Base-by-base conservation (phyloP, 1,284 basidiomycete genomes). In the Omphalotus olearius region DNA sequence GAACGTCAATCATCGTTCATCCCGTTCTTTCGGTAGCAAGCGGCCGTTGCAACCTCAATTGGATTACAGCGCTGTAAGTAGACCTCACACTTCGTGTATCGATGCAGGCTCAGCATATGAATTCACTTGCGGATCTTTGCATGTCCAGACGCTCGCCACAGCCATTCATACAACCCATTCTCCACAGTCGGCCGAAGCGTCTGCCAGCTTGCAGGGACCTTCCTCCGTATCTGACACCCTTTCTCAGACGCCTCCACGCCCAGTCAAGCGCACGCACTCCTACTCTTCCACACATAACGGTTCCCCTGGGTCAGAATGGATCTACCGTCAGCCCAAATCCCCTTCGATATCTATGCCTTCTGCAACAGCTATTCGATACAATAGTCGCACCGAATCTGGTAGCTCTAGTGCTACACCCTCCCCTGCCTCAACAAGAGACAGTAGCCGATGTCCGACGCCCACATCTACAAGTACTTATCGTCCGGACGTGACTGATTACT, bases 261-360 rank as follows among this genome's bases (percentile, higher is more conserved):
- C 40, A 11, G 18, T 51, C 23, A 43, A 47, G 37, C 47, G 52
- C 37, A 45, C 42, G 37, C 47, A 48, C 16, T 48, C 48, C 52
- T 58, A 45, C 56, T 59, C 52, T 58, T 67, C 51, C 49, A 40
- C 52, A 47, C 47, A 58, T 52, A 51, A 60, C 53, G 55, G 58
- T 26, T 59, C 61, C 3, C 62, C 62, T 18, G 48, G 40, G 14
- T 43, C 39, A 16, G 71, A 75, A 59, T 77, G 75, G 75, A 68
- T 77, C 30, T 74, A 76, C 57, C 69, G 75, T 30, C 68, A 66
- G 25, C 73, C 73, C 13, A 72, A 68, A 57, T 66, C 69, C 2
- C 66, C 71, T 5, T 56, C 62, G 7, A 51, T 54, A 46, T 50
- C 63, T 7, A 42, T 38, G 58, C 59, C 26, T 60, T 59, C 48